Evolutionary conservation across 805 yeast genomes (phyloP), one percentile per base, ranked within the genome.

Genomic region (Pichia pseudocactophila): DNA sequence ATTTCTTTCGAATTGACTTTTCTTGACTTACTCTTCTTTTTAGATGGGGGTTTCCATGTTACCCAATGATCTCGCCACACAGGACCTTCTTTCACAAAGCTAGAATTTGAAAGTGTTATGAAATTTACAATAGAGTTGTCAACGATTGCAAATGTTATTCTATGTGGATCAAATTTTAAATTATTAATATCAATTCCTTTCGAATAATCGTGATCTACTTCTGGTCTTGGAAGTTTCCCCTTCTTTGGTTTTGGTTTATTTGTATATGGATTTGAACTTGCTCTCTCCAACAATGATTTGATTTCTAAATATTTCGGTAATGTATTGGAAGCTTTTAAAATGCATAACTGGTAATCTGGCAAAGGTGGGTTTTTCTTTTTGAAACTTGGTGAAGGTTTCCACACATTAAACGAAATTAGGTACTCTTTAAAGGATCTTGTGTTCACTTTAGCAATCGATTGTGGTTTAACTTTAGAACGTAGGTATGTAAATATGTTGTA

Each of bases 361-460:
- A 54, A 36, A 0, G 81, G 78, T 1, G 95, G 94, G 18, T 56
- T 52, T 28, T 76, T 78, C 51, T 87, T 87, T 45, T 78, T 79
- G 64, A 83, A 89, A 3, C 66, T 61, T 0, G 83, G 70, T 2
- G 70, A 65, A 2, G 97, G 97, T 57, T 84, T 87, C 96, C 96
- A 89, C 3, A 85, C 83, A 52, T 82, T 70, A 52, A 68, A 88
- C 0, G 74, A 65, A 3, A 82, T 62, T 5, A 55, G 43, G 31
- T 45, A 55, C 50, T 34, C 11, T 55, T 52, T 40, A 45, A 49
- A 3, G 58, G 48, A 43, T 53, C 58, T 19, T 19, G n/a, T 12
- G 48, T 30, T 34, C 18, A 4, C 0, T 12, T 19, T 19, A 25
- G 46, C 36, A n/a, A 43, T 12, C 3, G 48, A 41, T 33, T 48